Evolutionary conservation across 1,284 basidiomycete genomes (phyloP).

Genomic region (Pterula multifida): DNA sequence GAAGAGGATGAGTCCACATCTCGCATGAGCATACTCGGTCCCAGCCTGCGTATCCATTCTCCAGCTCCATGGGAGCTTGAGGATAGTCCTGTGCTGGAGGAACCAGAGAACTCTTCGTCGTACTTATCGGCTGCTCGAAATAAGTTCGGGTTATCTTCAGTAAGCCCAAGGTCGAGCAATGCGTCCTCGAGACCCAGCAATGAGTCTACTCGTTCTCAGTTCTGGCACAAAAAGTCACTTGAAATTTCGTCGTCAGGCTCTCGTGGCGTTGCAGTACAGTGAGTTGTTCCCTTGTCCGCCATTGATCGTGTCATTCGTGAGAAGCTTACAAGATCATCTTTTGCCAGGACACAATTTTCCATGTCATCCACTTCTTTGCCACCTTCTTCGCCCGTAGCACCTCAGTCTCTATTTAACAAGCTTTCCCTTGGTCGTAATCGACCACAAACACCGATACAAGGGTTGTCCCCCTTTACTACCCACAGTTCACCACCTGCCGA

Average conservation of each 20-base stretch:
- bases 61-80: constrained; percentile 70
- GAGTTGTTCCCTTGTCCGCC: constrained; percentile 3
- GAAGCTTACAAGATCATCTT: background rate
- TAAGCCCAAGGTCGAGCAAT: constrained; percentile 32
- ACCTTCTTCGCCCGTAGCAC: constrained; percentile 15
- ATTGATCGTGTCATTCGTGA: background rate
- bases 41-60: constrained; percentile 70
- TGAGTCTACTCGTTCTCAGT: constrained; percentile 45
- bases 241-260: constrained; percentile 41
- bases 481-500: constrained; percentile 10
- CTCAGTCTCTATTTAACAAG: constrained; percentile 6
- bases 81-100: constrained; percentile 30
- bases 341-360: constrained; percentile 43
- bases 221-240: constrained; percentile 42
- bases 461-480: constrained; percentile 11
- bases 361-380: constrained; percentile 42
- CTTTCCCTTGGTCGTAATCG: constrained; percentile 1
- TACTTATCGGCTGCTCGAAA: constrained; percentile 15
- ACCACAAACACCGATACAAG: constrained; percentile 11
- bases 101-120: constrained; percentile 28
- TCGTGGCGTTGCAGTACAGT: background rate
- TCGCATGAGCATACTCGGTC: constrained; percentile 60
- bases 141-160: constrained; percentile 26
- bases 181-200: constrained; percentile 39
- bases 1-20: constrained; percentile 28